A percentile compares a stretch with the other conserved stretches of the same genome.
Evolutionary conservation across 2,329 filamentous ascomycete genomes (phyloP).

Genomic region (Ascochyta clinopodiicola): DNA sequence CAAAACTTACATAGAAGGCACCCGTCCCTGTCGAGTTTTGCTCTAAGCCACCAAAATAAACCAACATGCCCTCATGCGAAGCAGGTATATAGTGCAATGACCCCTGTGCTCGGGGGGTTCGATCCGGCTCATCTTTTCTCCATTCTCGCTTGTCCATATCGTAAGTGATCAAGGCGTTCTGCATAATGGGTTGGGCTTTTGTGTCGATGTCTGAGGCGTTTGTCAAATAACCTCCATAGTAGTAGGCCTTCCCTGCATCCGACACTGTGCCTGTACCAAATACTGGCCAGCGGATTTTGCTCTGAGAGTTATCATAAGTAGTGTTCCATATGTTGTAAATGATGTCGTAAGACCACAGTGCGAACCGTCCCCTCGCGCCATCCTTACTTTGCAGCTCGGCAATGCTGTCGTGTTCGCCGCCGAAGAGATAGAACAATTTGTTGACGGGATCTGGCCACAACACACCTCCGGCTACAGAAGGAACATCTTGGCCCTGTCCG

Average conservation of each 20-base stretch:
- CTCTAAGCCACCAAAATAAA: slow-evolving; percentile 64
- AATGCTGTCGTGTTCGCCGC: slow-evolving; percentile 56
- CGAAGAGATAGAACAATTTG: slow-evolving; percentile 66
- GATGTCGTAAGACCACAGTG: slow-evolving; percentile 62
- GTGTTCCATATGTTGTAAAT: slow-evolving; percentile 60
- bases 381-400: slow-evolving; percentile 40
- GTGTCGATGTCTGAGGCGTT: slow-evolving; percentile 52
- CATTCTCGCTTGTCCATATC: slow-evolving; percentile 59
- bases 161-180: slow-evolving; percentile 60
- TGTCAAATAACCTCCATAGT: slow-evolving; percentile 66
- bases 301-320: slow-evolving; percentile 39
- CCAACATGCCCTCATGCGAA: slow-evolving; percentile 61
- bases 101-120: slow-evolving; percentile 61
- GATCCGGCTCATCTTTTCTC: slow-evolving; percentile 58
- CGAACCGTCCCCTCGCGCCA: no score
- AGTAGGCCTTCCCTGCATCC: slow-evolving; percentile 54
- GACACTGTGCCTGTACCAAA: slow-evolving; percentile 17
- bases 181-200: slow-evolving; percentile 42
- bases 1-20: slow-evolving; percentile 3
- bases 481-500: slow-evolving; percentile 57
- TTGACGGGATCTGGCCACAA: slow-evolving; percentile 66
- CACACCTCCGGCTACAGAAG: slow-evolving; percentile 51
- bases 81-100: slow-evolving; percentile 64
- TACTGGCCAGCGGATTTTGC: slow-evolving; percentile 14
- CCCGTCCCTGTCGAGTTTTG: background rate